Evolutionary conservation across 345 rosid species (phyloP).

Genomic region (Toxicodendron radicans): DNA sequence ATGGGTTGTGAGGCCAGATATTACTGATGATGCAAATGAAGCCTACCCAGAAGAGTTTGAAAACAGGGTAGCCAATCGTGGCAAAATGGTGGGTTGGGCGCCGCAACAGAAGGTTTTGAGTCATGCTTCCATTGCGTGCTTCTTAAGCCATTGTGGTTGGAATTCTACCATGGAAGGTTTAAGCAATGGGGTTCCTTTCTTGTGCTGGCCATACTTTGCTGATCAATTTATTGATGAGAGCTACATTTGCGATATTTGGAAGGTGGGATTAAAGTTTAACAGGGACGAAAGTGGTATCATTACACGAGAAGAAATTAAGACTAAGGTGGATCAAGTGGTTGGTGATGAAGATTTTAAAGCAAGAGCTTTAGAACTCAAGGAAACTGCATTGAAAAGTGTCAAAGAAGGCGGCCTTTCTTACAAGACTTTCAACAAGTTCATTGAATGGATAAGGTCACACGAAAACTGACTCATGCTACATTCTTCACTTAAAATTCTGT

Average conservation of each 20-base stretch:
- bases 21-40: slow-evolving; percentile 7
- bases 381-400: slow-evolving; percentile 15
- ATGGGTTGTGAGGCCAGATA: slow-evolving; percentile 15
- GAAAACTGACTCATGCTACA: too few relatives aligned
- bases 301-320: slow-evolving; percentile 25
- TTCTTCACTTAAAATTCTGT: too few relatives aligned
- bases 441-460: slow-evolving; percentile 26
- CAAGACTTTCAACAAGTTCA: slow-evolving; percentile 27
- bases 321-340: slow-evolving; percentile 36
- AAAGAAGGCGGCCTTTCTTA: slow-evolving; percentile 30
- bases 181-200: slow-evolving; percentile 48
- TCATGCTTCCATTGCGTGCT: slow-evolving; percentile 36
- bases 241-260: slow-evolving; percentile 47
- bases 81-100: slow-evolving; percentile 37
- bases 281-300: slow-evolving; percentile 29
- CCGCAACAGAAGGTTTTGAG: slow-evolving; percentile 38
- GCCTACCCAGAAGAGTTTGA: slow-evolving; percentile 6
- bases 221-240: slow-evolving; percentile 42
- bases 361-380: slow-evolving; percentile 27
- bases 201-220: slow-evolving; percentile 51
- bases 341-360: slow-evolving; percentile 16
- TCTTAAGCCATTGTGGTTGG: slow-evolving; percentile 62
- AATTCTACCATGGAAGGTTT: slow-evolving; percentile 59
- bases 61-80: background rate
- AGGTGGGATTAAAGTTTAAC: slow-evolving; percentile 43